A percentile compares a stretch with the other conserved stretches of the same genome.
These are phyloP conservation scores for Stagonosporopsis vannaccii DNA, from an alignment of 2,329 filamentous ascomycete species.

Conservation along the genomic window DNA sequence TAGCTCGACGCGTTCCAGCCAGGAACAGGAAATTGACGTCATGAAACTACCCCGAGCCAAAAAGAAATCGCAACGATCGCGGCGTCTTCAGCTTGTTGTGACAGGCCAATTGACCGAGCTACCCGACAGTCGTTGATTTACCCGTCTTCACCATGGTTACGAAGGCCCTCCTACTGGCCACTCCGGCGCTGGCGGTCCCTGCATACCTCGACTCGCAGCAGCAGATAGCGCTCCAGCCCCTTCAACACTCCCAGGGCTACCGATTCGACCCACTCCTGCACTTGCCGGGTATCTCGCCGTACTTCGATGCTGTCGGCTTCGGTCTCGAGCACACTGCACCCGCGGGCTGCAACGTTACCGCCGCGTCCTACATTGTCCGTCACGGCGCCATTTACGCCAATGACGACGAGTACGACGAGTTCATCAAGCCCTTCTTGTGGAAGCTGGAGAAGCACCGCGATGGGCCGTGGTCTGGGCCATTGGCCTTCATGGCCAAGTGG, in stretches of 20 bases:
- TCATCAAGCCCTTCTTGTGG: slow-evolving; percentile 57
- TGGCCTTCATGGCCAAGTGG: slow-evolving; percentile 66
- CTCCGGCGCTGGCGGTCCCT: slow-evolving; percentile 32
- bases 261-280: slow-evolving; percentile 58
- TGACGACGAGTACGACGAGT: slow-evolving; percentile 59
- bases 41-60: not conserved
- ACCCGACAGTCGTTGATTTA: not conserved
- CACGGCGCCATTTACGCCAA: slow-evolving; percentile 61
- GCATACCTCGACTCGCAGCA: slow-evolving; percentile 18
- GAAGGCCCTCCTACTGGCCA: slow-evolving; percentile 27
- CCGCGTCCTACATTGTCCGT: slow-evolving; percentile 57
- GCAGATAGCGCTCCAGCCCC: slow-evolving; percentile 30
- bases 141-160: slow-evolving; percentile 13
- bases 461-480: slow-evolving; percentile 57
- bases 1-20: slow-evolving; percentile 12
- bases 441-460: slow-evolving; percentile 66
- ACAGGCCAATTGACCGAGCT: slow-evolving; percentile 8
- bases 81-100: slow-evolving; percentile 6
- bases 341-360: slow-evolving; percentile 58
- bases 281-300: slow-evolving; percentile 59
- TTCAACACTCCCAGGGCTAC: slow-evolving; percentile 47
- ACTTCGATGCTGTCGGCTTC: slow-evolving; percentile 58
- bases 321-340: slow-evolving; percentile 56
- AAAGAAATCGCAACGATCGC: slow-evolving; percentile 4
- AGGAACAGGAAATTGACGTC: slow-evolving; percentile 17